Conservation (phyloP, 371 early-diverging fungal species). For the Chytridium lagenaria region DNA sequence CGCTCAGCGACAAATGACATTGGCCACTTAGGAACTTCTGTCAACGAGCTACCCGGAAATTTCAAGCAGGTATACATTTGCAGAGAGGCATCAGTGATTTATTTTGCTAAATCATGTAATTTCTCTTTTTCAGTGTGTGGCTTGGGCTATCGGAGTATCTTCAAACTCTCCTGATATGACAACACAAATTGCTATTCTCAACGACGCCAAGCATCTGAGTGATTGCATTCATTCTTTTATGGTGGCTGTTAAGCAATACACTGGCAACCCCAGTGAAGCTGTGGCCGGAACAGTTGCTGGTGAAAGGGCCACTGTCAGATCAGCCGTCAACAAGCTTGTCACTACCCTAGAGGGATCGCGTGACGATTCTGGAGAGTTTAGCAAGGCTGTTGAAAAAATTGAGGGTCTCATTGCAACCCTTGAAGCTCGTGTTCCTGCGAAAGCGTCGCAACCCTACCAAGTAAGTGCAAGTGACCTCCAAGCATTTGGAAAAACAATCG, state of each 20-base stretch:
- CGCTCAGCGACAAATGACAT: slow-evolving; percentile 43
- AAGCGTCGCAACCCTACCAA: slow-evolving; percentile 35
- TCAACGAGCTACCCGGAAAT: slow-evolving; percentile 44
- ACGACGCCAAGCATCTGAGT: slow-evolving; percentile 46
- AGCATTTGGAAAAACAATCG: slow-evolving; percentile 37
- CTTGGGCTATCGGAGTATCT: slow-evolving; percentile 41
- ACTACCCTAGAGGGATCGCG: slow-evolving; percentile 48
- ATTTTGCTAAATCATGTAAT: background rate
- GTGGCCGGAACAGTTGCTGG: slow-evolving; percentile 33
- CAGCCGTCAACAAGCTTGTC: slow-evolving; percentile 35
- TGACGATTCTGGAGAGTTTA: slow-evolving; percentile 47
- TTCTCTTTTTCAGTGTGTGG: slow-evolving; percentile 19
- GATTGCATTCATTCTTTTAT: slow-evolving; percentile 43
- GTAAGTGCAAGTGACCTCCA: slow-evolving; percentile 41
- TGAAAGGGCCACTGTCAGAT: slow-evolving; percentile 31
- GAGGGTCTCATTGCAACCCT: slow-evolving; percentile 34
- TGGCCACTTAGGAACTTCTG: slow-evolving; percentile 37
- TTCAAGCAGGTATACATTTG: slow-evolving; percentile 49
- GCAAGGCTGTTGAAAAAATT: slow-evolving; percentile 44
- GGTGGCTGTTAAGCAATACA: slow-evolving; percentile 36
- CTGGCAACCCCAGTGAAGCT: slow-evolving; percentile 28
- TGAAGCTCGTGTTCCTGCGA: slow-evolving; percentile 35
- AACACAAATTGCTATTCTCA: slow-evolving; percentile 41
- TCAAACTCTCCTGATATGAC: slow-evolving; percentile 45
- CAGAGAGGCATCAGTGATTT: background rate